These are phyloP conservation scores for Diaporthe longicolla DNA, from an alignment of 2,329 filamentous ascomycete species.

Conservation along the genomic window DNA sequence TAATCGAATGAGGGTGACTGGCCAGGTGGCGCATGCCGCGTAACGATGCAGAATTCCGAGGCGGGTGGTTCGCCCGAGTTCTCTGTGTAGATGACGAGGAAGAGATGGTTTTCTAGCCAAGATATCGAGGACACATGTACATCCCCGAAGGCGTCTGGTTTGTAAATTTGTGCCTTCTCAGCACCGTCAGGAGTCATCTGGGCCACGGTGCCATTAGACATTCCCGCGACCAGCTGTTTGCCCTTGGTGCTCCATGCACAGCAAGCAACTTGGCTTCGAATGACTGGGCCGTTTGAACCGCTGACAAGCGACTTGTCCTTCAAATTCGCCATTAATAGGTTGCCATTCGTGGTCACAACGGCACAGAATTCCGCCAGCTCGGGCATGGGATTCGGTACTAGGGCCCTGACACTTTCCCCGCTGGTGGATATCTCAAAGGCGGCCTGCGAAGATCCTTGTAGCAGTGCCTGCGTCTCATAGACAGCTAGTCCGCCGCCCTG, in stretches of 20 bases:
- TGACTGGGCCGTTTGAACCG: constrained; percentile 71
- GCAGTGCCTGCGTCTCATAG: constrained; percentile 80
- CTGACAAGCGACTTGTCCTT: constrained; percentile 72
- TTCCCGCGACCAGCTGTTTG: constrained; percentile 91
- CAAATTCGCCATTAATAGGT: constrained; percentile 87
- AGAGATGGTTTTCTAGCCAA: constrained; percentile 91
- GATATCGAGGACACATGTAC: constrained; percentile 84
- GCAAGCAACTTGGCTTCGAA: constrained; percentile 84
- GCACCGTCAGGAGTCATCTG: constrained; percentile 89
- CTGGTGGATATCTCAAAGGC: constrained; percentile 84
- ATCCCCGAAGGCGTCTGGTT: constrained; percentile 76
- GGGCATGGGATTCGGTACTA: constrained; percentile 84
- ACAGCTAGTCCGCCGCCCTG: constrained; percentile 85
- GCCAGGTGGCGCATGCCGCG: constrained; percentile 68
- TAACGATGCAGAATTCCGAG: constrained; percentile 85
- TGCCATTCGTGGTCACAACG: constrained; percentile 83
- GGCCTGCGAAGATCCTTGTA: constrained; percentile 75
- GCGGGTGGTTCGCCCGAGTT: constrained; percentile 70
- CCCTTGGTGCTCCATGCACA: constrained; percentile 93
- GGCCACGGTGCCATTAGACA: constrained; percentile 82
- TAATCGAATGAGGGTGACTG: constrained; percentile 73
- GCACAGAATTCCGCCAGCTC: constrained; percentile 83
- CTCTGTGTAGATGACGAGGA: constrained; percentile 84
- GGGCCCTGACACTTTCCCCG: constrained; percentile 77
- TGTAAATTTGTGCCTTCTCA: constrained; percentile 83